phyloP scores from a whole-genome alignment of 2,329 filamentous ascomycete genomes.

The Beauveria sp. region DNA sequence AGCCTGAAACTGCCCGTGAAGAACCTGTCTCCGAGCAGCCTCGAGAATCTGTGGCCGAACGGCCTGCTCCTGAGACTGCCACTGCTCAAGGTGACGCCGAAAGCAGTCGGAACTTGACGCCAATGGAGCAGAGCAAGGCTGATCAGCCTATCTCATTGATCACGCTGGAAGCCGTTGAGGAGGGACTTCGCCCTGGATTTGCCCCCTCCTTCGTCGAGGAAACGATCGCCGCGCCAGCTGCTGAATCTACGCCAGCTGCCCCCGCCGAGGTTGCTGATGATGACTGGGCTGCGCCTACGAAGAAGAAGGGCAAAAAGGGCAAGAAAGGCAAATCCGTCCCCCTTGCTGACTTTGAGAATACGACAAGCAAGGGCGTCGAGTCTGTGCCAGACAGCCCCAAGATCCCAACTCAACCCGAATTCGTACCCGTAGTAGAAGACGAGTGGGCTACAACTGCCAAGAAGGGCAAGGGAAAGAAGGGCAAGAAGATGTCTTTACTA shows the following conservation, averaged over 20 bases:
- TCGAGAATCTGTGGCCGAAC: neutral
- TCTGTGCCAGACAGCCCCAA: neutral
- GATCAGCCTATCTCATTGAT: neutral
- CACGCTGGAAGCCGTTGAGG: neutral
- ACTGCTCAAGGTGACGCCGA: conserved; percentile 20
- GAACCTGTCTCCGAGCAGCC: neutral
- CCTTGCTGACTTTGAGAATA: neutral
- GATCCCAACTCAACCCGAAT: neutral
- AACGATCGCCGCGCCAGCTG: neutral
- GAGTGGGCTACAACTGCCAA: neutral
- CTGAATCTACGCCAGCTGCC: neutral
- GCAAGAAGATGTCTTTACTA: conserved; percentile 6
- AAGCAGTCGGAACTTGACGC: conserved; percentile 12
- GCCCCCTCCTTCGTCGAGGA: neutral
- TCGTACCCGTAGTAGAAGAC: neutral
- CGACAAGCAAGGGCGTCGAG: neutral
- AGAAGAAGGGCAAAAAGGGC: conserved; percentile 32
- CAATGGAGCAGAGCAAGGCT: conserved; percentile 28
- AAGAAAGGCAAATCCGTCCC: conserved; percentile 16
- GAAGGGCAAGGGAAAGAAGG: conserved; percentile 11
- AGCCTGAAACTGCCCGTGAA: neutral
- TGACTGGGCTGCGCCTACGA: conserved; percentile 13
- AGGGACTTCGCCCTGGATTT: neutral
- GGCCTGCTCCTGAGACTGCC: neutral
- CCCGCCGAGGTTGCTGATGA: conserved; percentile 6